Conservation (phyloP, 2,329 filamentous ascomycete genomes). For the Phyllosticta paracitricarpa region DNA sequence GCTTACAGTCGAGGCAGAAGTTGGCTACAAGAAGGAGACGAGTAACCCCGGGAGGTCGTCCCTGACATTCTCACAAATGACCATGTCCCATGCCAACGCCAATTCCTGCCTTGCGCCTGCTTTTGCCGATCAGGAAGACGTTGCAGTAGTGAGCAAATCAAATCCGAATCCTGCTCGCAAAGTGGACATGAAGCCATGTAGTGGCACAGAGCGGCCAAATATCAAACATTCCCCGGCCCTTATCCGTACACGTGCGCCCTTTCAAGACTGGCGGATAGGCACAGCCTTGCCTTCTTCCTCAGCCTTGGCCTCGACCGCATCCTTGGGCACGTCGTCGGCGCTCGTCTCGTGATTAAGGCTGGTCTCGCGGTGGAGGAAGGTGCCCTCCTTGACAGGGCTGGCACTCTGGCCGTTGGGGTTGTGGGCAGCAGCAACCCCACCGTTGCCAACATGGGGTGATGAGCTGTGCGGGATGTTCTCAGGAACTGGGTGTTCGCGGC, state of each 20-base stretch:
- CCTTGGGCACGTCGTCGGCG: slow-evolving; percentile 45
- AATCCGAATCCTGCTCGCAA: slow-evolving; percentile 1
- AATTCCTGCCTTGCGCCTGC: slow-evolving; percentile 9
- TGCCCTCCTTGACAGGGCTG: slow-evolving; percentile 84
- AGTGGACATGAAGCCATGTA: slow-evolving; percentile 9
- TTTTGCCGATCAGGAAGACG: slow-evolving; percentile 8
- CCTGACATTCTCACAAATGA: neutral
- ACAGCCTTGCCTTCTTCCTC: slow-evolving; percentile 13
- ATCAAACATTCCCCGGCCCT: slow-evolving; percentile 1
- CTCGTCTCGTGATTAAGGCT: slow-evolving; percentile 69
- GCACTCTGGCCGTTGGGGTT: slow-evolving; percentile 45
- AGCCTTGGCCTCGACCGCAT: slow-evolving; percentile 19
- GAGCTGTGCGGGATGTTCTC: slow-evolving; percentile 90
- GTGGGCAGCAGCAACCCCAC: slow-evolving; percentile 18
- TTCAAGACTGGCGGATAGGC: slow-evolving; percentile 10
- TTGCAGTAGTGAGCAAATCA: slow-evolving; percentile 1
- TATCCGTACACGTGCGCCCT: neutral
- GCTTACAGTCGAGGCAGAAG: neutral
- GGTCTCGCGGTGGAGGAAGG: slow-evolving; percentile 74
- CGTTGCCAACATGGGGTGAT: slow-evolving; percentile 42
- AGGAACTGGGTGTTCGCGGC: slow-evolving; percentile 86
- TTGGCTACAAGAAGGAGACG: slow-evolving; percentile 9
- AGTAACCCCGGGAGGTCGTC: slow-evolving; percentile 1
- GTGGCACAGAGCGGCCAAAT: slow-evolving; percentile 4
- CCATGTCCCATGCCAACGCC: slow-evolving; percentile 6